These are phyloP conservation scores for Patellaria atrata DNA, from an alignment of 495 filamentous ascomycete genomes.

Conservation along the genomic window DNA sequence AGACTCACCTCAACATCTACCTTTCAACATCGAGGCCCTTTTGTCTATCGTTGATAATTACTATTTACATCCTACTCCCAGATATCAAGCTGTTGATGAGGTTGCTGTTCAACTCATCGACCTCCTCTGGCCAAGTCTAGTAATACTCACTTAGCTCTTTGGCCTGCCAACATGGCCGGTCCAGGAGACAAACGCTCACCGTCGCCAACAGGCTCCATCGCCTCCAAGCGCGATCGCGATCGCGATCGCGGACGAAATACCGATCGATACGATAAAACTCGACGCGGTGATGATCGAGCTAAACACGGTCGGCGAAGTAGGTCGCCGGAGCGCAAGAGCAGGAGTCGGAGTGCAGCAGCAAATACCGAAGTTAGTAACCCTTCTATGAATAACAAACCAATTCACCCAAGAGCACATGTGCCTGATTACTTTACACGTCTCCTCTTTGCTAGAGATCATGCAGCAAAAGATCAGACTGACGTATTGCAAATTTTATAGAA, in stretches of 20 bases:
- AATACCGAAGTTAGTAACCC: slow-evolving; percentile 17
- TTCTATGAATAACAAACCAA: background rate
- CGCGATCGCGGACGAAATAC: slow-evolving; percentile 44
- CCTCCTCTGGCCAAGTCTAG: no score
- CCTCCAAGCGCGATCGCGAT: slow-evolving; percentile 6
- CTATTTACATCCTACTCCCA: no score
- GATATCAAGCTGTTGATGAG: background rate
- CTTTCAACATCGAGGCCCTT: no score
- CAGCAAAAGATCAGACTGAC: no score
- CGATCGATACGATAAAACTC: slow-evolving; percentile 52
- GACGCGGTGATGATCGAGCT: slow-evolving; percentile 41
- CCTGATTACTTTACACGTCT: no score
- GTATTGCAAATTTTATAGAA: background rate
- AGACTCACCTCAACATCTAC: no score
- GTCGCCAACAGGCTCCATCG: background rate
- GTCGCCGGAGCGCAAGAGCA: no score
- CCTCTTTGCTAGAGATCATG: no score
- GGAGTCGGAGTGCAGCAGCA: slow-evolving; percentile 63
- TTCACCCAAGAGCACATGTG: no score
- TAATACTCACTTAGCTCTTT: slow-evolving; percentile 1
- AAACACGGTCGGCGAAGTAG: slow-evolving; percentile 42
- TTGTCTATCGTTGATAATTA: no score
- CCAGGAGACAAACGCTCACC: slow-evolving; percentile 2
- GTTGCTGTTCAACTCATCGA: background rate
- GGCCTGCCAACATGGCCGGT: slow-evolving; percentile 1